phyloP scores from a whole-genome alignment of 768 basidiomycete species.

The Suillus tomentosus region DNA sequence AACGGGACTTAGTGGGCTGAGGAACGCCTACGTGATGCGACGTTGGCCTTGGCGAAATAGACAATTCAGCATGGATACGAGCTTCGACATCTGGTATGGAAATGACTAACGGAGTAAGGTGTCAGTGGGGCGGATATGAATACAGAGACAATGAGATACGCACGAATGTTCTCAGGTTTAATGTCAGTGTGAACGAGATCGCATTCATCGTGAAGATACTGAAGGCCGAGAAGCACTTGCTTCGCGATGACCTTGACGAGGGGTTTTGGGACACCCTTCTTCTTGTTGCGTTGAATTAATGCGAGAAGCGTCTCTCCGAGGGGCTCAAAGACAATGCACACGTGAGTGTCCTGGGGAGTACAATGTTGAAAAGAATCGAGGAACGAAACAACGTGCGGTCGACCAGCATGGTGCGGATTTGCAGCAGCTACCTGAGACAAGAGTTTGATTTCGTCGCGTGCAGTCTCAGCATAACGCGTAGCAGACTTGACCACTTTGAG shows the following conservation, averaged over 20 bases:
- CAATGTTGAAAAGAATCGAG: slow-evolving; percentile 86
- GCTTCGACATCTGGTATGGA: slow-evolving; percentile 79
- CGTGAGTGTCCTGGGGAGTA: slow-evolving; percentile 71
- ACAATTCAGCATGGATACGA: slow-evolving; percentile 71
- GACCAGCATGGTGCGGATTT: slow-evolving; percentile 77
- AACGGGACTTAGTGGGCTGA: slow-evolving; percentile 60
- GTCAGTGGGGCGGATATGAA: slow-evolving; percentile 17
- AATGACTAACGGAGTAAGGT: slow-evolving; percentile 53
- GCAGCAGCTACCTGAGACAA: slow-evolving; percentile 71
- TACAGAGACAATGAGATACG: slow-evolving; percentile 40
- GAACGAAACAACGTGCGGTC: slow-evolving; percentile 82
- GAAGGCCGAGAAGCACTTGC: slow-evolving; percentile 85
- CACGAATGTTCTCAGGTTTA: slow-evolving; percentile 95
- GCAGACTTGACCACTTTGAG: slow-evolving; percentile 97
- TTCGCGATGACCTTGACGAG: slow-evolving; percentile 85
- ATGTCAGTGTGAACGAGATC: slow-evolving; percentile 92
- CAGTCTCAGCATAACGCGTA: slow-evolving; percentile 93
- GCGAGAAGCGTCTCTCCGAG: slow-evolving; percentile 78
- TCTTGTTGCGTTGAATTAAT: slow-evolving; percentile 75
- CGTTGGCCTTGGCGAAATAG: slow-evolving; percentile 67
- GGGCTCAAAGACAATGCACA: slow-evolving; percentile 91
- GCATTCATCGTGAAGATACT: slow-evolving; percentile 93
- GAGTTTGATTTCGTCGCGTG: slow-evolving; percentile 94
- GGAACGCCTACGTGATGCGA: slow-evolving; percentile 84
- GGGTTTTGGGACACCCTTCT: slow-evolving; percentile 78